Evolutionary conservation across 208 protist species (phyloP), one percentile per base, ranked within the genome.

Genomic region (Trypanosoma caninum): DNA sequence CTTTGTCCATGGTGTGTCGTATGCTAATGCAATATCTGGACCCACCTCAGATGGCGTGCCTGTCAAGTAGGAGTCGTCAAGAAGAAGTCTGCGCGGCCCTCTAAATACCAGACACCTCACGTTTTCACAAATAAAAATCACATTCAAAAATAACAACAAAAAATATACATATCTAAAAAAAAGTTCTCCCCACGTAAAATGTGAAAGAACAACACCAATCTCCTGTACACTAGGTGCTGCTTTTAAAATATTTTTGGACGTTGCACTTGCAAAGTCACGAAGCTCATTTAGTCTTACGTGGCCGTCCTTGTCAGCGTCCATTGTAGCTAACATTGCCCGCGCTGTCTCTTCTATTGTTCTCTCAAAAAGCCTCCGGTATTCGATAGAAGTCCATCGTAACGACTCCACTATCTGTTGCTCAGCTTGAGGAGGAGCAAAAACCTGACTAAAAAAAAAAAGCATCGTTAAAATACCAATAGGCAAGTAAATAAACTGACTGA

Each of bases 21-120:
- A 91, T 33, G 59, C 58, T 18, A 94, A 76, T 6, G 87, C 84
- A 14, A 76, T 69, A 40, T 80, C 63, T 13, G 74, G 74, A 40
- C 74, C 73, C 27, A 82, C 82, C 42, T 83, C 69, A 0, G 65
- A 51, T 1, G 87, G 87, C 18, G 75, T 61, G 16, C 48, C 57
- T n/a, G 83, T 65, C 7, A 87, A 45, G 66, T 94, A 90, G 51
- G 84, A 78, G 31, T 86, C 65, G 20, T 76, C 74, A 37, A 91
- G 51, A 2, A 63, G 72, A 28, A 94, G 69, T 8, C 61, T 62
- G 4, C 71, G 69, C 14, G 87, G 87, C 0, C 46, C 41, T 2
- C 35, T 51, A 48, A 67, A 52, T 34, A 89, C 7, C 9, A 84
- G 55, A 27, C 59, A 71, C 4, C 61, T 72, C 2, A 74, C 25